phyloP scores from a whole-genome alignment of 2,329 filamentous ascomycete genomes.

The Phaeoacremonium minimum region DNA sequence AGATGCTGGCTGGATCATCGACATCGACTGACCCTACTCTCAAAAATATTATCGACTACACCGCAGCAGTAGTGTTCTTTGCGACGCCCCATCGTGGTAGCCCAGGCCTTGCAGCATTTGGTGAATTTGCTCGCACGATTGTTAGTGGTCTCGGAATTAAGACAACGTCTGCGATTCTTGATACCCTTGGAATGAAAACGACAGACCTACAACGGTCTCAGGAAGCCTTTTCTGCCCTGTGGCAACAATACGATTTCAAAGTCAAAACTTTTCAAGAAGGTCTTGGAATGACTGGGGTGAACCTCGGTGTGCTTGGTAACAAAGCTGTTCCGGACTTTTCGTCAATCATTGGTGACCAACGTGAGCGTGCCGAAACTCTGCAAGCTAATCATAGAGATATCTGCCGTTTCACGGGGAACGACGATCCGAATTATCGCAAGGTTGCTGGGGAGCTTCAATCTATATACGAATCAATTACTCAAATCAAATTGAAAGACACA shows the following conservation, averaged over 20 bases:
- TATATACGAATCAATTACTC: no score
- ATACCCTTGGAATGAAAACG: conserved; percentile 1
- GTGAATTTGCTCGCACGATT: conserved; percentile 1
- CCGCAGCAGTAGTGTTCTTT: conserved; percentile 4
- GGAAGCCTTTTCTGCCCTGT: conserved; percentile 7
- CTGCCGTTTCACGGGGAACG: conserved; percentile 3
- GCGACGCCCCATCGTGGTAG: conserved; percentile 9
- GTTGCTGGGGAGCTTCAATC: conserved; percentile 1
- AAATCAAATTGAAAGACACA: no score
- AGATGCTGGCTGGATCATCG: no score
- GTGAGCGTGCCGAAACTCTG: conserved; percentile 7
- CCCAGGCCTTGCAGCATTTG: conserved; percentile 2
- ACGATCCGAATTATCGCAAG: conserved; percentile 5
- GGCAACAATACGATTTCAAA: conserved; percentile 6
- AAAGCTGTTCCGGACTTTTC: conserved; percentile 8
- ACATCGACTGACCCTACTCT: background rate
- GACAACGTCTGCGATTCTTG: conserved; percentile 3
- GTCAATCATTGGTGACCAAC: conserved; percentile 5
- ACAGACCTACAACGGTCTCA: conserved; percentile 8
- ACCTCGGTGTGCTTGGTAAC: background rate
- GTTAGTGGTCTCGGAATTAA: conserved; percentile 5
- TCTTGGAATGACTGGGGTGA: conserved; percentile 2
- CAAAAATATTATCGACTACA: conserved; percentile 3
- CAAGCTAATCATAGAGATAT: conserved; percentile 8
- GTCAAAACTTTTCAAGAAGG: conserved; percentile 11